Percentiles rank a stretch among this genome's conserved stretches.
phyloP scores from a whole-genome alignment of 2,329 filamentous ascomycete species.

The Penicillium paneum region DNA sequence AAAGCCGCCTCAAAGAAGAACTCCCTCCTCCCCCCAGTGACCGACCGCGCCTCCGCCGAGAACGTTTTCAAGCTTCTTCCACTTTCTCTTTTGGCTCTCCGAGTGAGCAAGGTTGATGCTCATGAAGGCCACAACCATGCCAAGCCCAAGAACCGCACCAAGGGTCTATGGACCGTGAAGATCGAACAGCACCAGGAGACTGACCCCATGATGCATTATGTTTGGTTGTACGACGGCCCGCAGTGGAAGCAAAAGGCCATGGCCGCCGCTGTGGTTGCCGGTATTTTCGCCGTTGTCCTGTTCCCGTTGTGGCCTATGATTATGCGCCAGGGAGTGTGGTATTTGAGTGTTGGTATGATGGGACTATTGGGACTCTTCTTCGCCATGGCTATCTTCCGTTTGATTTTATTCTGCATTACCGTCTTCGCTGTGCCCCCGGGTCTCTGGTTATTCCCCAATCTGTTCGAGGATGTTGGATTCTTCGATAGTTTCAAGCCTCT shows the following conservation, averaged over 20 bases:
- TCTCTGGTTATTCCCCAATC: constrained; percentile 96
- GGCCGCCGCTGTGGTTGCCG: constrained; percentile 73
- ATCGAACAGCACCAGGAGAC: constrained; percentile 93
- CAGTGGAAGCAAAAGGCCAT: constrained; percentile 94
- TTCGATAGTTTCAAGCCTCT: constrained; percentile 94
- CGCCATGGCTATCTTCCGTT: constrained; percentile 91
- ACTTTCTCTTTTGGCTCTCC: constrained; percentile 86
- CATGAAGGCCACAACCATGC: constrained; percentile 70
- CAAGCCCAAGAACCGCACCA: constrained; percentile 73
- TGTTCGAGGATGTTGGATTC: constrained; percentile 98
- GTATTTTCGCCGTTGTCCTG: constrained; percentile 84
- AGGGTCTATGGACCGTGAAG: constrained; percentile 92
- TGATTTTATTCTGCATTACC: constrained; percentile 90
- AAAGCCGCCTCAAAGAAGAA: constrained; percentile 84
- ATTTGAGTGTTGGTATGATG: constrained; percentile 90
- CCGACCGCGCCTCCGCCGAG: constrained; percentile 81
- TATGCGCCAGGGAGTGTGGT: constrained; percentile 92
- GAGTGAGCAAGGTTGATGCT: constrained; percentile 78
- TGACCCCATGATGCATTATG: constrained; percentile 70
- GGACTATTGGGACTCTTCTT: constrained; percentile 91
- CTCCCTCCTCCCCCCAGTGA: constrained; percentile 80
- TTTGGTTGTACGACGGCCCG: constrained; percentile 92
- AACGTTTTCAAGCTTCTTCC: constrained; percentile 94
- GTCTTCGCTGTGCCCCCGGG: constrained; percentile 81
- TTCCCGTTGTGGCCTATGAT: constrained; percentile 96